Conservation (phyloP, 306 rosid genomes). For the Cucurbita ficifolia region DNA sequence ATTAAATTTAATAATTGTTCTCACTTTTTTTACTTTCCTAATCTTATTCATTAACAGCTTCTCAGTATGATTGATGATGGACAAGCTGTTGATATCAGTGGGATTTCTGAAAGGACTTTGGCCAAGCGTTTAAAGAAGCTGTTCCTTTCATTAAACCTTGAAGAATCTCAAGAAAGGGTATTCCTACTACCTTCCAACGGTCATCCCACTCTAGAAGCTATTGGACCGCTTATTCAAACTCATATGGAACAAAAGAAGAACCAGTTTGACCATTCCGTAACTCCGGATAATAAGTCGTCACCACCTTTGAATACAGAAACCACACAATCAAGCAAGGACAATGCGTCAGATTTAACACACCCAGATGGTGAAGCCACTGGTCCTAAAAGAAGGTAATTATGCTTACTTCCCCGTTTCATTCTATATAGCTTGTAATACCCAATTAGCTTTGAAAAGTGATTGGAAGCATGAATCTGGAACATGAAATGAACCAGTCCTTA, state of each 20-base stretch:
- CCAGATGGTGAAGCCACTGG: constrained; percentile 36
- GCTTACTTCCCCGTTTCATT: not conserved
- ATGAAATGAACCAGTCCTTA: not conserved
- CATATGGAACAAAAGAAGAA: constrained; percentile 17
- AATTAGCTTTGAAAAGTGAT: not conserved
- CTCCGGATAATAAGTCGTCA: constrained; percentile 21
- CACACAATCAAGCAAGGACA: constrained; percentile 20
- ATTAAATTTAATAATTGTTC: not conserved
- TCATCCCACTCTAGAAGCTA: constrained; percentile 54
- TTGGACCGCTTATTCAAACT: constrained; percentile 44
- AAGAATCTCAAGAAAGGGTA: constrained; percentile 54
- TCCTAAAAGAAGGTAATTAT: constrained; percentile 40
- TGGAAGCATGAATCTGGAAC: not conserved
- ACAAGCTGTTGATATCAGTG: constrained; percentile 88
- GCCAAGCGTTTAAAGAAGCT: constrained; percentile 55
- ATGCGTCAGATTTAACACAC: constrained; percentile 4
- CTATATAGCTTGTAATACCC: not conserved
- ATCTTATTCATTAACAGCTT: constrained; percentile 28
- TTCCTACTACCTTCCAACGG: constrained; percentile 53
- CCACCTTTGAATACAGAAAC: constrained; percentile 16
- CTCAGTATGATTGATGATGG: constrained; percentile 85
- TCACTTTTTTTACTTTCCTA: not conserved
- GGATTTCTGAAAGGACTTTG: constrained; percentile 54
- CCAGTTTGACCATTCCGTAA: constrained; percentile 12
- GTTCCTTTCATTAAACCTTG: constrained; percentile 49